Evolutionary conservation across 495 filamentous ascomycete genomes (phyloP).

Genomic region (Glonium stellatum): DNA sequence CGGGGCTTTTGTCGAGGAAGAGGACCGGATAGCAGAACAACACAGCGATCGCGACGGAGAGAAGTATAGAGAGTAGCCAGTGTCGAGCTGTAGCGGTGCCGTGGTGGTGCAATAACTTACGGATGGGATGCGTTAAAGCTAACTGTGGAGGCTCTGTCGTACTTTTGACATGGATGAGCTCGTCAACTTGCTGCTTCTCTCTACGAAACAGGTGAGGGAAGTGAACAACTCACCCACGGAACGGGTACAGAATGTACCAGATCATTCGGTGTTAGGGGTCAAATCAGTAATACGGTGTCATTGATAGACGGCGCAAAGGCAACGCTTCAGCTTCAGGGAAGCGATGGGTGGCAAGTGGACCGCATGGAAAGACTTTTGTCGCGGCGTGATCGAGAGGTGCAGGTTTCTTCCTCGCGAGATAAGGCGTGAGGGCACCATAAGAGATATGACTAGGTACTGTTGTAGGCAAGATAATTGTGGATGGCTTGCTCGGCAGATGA

Average conservation of each 20-base stretch:
- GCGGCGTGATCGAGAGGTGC: not conserved
- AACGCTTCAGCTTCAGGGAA: slow-evolving; percentile 1
- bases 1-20: slow-evolving; percentile 58
- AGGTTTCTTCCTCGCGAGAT: not conserved
- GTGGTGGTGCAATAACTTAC: slow-evolving; percentile 53
- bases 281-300: not conserved
- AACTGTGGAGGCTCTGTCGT: slow-evolving; percentile 45
- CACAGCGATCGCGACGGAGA: slow-evolving; percentile 56
- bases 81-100: slow-evolving; percentile 58
- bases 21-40: slow-evolving; percentile 59
- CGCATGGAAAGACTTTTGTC: not conserved
- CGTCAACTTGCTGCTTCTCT: slow-evolving; percentile 7
- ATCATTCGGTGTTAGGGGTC: slow-evolving; percentile 23
- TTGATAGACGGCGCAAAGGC: not conserved
- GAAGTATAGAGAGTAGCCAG: slow-evolving; percentile 56
- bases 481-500: no score
- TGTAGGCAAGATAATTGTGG: no score
- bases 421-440: no score
- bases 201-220: not conserved
- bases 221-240: slow-evolving; percentile 48
- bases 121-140: slow-evolving; percentile 52
- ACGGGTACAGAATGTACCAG: slow-evolving; percentile 58
- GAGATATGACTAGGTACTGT: no score
- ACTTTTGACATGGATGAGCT: slow-evolving; percentile 3
- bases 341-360: not conserved